Evolutionary conservation across 371 early-diverging fungal genomes (phyloP).

Genomic region (Lichtheimia ramosa): DNA sequence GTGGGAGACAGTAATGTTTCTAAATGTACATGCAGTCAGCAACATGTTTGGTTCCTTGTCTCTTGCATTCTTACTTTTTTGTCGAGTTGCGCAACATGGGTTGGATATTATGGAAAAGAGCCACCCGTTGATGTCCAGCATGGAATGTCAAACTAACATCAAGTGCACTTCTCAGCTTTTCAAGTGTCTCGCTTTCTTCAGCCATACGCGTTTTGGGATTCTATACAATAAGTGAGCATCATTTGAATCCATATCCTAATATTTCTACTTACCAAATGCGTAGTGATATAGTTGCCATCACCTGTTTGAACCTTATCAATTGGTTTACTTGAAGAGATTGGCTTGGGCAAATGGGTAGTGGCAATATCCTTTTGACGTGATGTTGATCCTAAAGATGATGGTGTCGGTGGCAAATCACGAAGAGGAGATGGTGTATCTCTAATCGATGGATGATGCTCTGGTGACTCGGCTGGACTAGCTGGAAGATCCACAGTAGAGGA

Average conservation of each 20-base stretch:
- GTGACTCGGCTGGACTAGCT: too few relatives aligned
- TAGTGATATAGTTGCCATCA: too few relatives aligned
- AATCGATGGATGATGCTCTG: too few relatives aligned
- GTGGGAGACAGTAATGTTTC: slow-evolving; percentile 29
- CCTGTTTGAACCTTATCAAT: too few relatives aligned
- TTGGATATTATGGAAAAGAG: slow-evolving; percentile 40
- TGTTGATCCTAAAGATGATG: too few relatives aligned
- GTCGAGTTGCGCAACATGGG: slow-evolving; percentile 31
- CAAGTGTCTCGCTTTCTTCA: slow-evolving; percentile 25
- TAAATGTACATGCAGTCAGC: neutral
- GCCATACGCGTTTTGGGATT: slow-evolving; percentile 30
- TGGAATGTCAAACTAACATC: slow-evolving; percentile 40
- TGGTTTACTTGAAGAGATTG: too few relatives aligned
- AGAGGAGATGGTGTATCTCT: too few relatives aligned
- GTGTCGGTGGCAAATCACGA: too few relatives aligned
- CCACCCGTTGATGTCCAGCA: slow-evolving; percentile 26
- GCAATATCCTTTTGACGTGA: too few relatives aligned
- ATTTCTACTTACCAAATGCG: neutral
- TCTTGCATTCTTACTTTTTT: slow-evolving; percentile 12
- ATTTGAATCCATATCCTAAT: neutral
- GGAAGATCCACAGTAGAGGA: too few relatives aligned
- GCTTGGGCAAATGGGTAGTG: too few relatives aligned
- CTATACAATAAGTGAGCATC: neutral
- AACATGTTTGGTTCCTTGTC: neutral
- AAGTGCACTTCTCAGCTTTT: slow-evolving; percentile 29